Conservation (phyloP, 2,329 filamentous ascomycete species). For the Tolypocladium ovalisporum region DNA sequence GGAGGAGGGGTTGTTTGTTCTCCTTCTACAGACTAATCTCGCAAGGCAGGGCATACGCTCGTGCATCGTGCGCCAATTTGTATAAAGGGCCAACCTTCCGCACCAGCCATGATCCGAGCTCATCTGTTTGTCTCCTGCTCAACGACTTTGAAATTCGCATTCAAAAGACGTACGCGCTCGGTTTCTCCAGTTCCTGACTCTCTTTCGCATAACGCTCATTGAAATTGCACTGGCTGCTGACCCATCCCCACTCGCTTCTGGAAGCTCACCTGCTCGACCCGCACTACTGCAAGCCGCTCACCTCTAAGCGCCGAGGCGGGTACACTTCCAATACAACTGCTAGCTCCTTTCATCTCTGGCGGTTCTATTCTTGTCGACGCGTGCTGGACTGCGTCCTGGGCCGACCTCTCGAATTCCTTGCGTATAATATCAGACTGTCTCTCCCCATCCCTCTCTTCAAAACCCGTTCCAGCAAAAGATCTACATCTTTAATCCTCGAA, state of each 20-base stretch:
- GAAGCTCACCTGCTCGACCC: not conserved
- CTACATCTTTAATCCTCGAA: slow-evolving; percentile 5
- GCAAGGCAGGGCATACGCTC: not conserved
- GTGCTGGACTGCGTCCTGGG: not conserved
- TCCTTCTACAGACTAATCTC: not conserved
- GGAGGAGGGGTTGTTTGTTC: not conserved
- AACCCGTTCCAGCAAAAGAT: slow-evolving; percentile 4
- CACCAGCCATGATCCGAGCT: not conserved
- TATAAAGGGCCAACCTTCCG: not conserved
- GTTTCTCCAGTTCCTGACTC: not conserved
- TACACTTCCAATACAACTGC: slow-evolving; percentile 6
- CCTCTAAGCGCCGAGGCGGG: slow-evolving; percentile 13
- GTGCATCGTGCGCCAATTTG: not conserved
- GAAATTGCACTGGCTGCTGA: not conserved
- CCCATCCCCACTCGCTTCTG: not conserved
- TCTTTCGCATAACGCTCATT: not conserved
- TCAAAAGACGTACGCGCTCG: not conserved
- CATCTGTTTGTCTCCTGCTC: not conserved
- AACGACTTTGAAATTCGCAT: not conserved
- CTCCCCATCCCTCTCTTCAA: not conserved
- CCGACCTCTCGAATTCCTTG: not conserved
- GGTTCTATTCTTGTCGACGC: slow-evolving; percentile 8
- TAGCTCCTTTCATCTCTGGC: slow-evolving; percentile 1
- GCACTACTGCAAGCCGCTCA: slow-evolving; percentile 8
- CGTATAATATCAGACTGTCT: slow-evolving; percentile 7